Evolutionary conservation across 257 asterid species (phyloP), one percentile per base, ranked within the genome.

Genomic region (Solanum lignicaule): DNA sequence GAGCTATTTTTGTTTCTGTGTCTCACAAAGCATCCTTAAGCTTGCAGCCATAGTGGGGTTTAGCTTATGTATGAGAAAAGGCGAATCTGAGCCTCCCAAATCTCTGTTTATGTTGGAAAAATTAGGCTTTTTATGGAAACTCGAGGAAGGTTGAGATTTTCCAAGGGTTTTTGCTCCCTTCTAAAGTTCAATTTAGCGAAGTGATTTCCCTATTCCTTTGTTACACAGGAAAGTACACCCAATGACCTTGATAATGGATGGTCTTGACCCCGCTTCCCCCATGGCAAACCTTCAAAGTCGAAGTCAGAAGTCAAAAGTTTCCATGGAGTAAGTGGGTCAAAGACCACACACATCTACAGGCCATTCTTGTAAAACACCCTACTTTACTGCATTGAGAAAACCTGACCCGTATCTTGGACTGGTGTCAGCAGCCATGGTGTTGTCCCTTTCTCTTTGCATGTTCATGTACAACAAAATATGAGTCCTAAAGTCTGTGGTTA

Each of bases 41-140:
- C 82, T 35, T 73, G 48, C 82, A 35, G 48, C 29, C 48, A 72
- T 33, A 38, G 48, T 2, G 5, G 29, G 29, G 82, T 73, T 73
- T 35, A 10, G 29, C 82, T 9, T 73, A 33, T 33, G 46, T 73
- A 20, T 74, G 82, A 74, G 46, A 35, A 74, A 74, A 74, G 20
- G 48, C 5, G 9, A 41, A 78, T 78, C 84, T 23, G 58, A 84
- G 48, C 74, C 52, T 46, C 27, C 85, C 25, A 43, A 41, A 41
- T 78, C 33, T 78, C 33, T 76, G 18, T 78, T 25, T 25, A 12
- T 78, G 84, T 78, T 78, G 13, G n/a, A 33, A 48, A 87, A 88
- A 78, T 20, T 88, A 89, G 90, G 88, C 85, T 27, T 78, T 76
- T 43, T 43, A 27, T 79, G 66, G 85, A 16, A 55, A 79, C 25